Evolutionary conservation across 1,284 basidiomycete species (phyloP), one percentile per base, ranked within the genome.

Genomic region (Austroboletus niveus): DNA sequence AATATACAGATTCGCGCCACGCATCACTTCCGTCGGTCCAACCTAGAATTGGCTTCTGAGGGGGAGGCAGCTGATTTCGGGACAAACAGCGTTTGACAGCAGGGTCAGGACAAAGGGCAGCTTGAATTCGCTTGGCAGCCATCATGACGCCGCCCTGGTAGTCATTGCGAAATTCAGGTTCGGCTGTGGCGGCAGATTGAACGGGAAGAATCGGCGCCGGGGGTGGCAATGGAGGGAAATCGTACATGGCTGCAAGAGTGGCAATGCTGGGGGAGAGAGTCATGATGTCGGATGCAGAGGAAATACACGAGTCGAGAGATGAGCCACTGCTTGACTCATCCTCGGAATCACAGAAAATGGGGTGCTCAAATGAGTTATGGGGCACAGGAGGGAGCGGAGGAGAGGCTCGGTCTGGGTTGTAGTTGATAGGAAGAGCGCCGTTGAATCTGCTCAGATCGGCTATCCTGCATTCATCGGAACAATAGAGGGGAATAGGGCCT

Each of bases 401-500:
- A 3, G 73, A 74, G 5, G 62, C 62, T 2, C 70, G 72, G 43
- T 75, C 69, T 27, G 77, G 75, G 56, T 76, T 64, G 67, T 73
- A 81, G 58, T 79, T 68, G 65, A 76, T 69, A 43, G 74, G 72
- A 42, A 76, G 64, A 53, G 66, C 70, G 46, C 72, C 71, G 38
- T 72, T 66, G 41, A 60, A 63, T 58, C 69, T 70, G 61, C 74
- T 71, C 58, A 81, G 63, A 66, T 89, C 87, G 41, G 71, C 70
- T 39, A 83, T 68, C 55, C 79, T 76, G 67, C 87, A 91, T 62
- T 84, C 78, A 57, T 88, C 85, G 3, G 87, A 89, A 71, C 87
- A 91, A 71, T 90, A 91, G 56, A 90, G 77, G 22, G 87, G 86
- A 3, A 80, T 80, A 11, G 84, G 87, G 2, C 76, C 75, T 65